Conservation (phyloP, 139 green algal species). For the Spirogloea muscicola region DNA sequence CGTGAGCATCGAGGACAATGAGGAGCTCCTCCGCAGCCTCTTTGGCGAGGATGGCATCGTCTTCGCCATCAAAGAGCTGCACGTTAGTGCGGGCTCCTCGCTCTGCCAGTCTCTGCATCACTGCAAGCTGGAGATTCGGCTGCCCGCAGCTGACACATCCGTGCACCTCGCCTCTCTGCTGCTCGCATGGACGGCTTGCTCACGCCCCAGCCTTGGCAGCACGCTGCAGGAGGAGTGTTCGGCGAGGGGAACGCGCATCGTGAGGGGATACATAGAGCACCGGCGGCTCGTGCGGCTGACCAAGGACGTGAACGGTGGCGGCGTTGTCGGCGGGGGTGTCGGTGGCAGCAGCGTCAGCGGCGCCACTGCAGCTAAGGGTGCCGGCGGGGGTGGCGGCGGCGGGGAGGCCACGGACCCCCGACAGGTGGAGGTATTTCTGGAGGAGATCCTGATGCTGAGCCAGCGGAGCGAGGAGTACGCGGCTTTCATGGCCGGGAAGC, state of each 20-base stretch:
- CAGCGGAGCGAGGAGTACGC: slow-evolving; percentile 87
- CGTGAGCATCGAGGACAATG: slow-evolving; percentile 73
- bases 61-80: slow-evolving; percentile 53
- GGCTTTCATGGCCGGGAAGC: slow-evolving; percentile 34
- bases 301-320: slow-evolving; percentile 50
- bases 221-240: slow-evolving; percentile 74
- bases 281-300: slow-evolving; percentile 61
- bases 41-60: slow-evolving; percentile 70
- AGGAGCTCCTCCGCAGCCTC: slow-evolving; percentile 56
- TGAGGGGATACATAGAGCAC: slow-evolving; percentile 73
- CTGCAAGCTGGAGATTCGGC: no score
- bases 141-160: no score
- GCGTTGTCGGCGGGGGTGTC: background rate
- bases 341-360: no score
- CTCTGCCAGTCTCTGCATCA: no score
- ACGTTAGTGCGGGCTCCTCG: no score
- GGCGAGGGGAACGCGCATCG: slow-evolving; percentile 53
- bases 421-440: slow-evolving; percentile 65
- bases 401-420: slow-evolving; percentile 51
- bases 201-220: no score
- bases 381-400: no score
- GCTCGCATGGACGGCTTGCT: no score
- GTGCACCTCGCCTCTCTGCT: no score
- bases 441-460: slow-evolving; percentile 78
- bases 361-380: no score